Percentiles rank a stretch among this genome's conserved stretches.
Evolutionary conservation across 768 basidiomycete species (phyloP).

Genomic region (Mycena leptocephala): DNA sequence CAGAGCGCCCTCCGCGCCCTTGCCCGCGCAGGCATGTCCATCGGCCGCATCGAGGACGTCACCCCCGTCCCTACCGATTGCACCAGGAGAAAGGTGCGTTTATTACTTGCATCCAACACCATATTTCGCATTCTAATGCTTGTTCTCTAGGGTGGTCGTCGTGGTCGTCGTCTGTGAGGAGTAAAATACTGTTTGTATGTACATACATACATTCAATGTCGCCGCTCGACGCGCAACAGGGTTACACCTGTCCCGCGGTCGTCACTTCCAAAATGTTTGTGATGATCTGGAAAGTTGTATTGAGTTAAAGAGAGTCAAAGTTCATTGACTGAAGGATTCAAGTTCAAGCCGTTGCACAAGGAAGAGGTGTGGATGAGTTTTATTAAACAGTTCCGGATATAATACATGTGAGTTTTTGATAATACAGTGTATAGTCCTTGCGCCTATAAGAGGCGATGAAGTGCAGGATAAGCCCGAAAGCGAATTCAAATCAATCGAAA

Average conservation of each 20-base stretch:
- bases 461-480: too few relatives aligned
- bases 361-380: too few relatives aligned
- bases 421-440: too few relatives aligned
- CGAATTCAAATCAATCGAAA: too few relatives aligned
- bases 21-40: constrained; percentile 98
- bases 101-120: constrained; percentile 2
- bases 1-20: constrained; percentile 98
- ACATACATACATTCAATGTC: constrained; percentile 72
- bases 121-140: background rate
- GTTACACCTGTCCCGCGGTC: constrained; percentile 88
- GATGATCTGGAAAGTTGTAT: background rate
- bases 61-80: constrained; percentile 98
- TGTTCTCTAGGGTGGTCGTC: constrained; percentile 90
- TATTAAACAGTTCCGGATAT: too few relatives aligned
- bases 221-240: constrained; percentile 92
- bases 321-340: too few relatives aligned
- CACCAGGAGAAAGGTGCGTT: constrained; percentile 91
- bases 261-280: constrained; percentile 40
- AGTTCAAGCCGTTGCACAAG: too few relatives aligned
- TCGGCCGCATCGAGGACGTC: constrained; percentile 98
- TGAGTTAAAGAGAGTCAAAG: too few relatives aligned
- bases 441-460: too few relatives aligned
- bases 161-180: constrained; percentile 93
- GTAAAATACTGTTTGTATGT: constrained; percentile 48
- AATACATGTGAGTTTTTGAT: too few relatives aligned